Evolutionary conservation across 2,329 filamentous ascomycete species (phyloP), one percentile per base, ranked within the genome.

Genomic region (Aspergillus udagawae): DNA sequence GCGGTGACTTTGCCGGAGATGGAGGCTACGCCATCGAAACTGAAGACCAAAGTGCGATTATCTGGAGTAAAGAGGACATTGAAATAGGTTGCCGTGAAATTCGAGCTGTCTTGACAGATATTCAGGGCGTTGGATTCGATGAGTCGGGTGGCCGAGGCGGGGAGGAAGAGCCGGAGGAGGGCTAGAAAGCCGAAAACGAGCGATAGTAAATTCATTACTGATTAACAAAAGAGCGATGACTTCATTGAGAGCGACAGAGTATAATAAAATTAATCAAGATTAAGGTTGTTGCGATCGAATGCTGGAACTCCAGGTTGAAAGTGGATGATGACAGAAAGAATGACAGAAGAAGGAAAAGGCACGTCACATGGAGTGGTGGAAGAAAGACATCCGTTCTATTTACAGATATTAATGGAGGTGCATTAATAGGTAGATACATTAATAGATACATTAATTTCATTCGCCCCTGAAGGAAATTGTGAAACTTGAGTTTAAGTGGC

Each of bases 51-150:
- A 32, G 86, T 87, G 65, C 82, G 82, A 76, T 96, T 95, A 71
- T 82, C 77, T 1, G 81, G 72, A 10, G 79, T 77, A 73, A 87
- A 86, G 57, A 82, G 71, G 49, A 96, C 89, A 66, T 95, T 88
- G 84, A 97, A 96, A 58, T 94, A 82, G 66, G 88, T 92, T 66
- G 92, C 92, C 4, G 90, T 89, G 75, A 97, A 95, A 69, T 86
- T 87, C 28, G 90, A 93, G 75, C 93, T 88, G 58, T 86, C 80
- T 81, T 92, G 89, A 77, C 92, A 97, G 49, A 89, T 83, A 74
- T 90, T 92, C 65, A 97, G 83, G 35, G 57, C 54, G 5, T 51
- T 52, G n/a, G 57, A 59, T 14, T 59, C 55, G 52, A 59, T 59
- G 6, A 58, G 14, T 8, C 49, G 44, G 23, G 23, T 41, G 17